Percentiles rank a stretch among this genome's conserved stretches.
Evolutionary conservation across 2,329 filamentous ascomycete species (phyloP).

Genomic region (Emericellopsis cladophorae): DNA sequence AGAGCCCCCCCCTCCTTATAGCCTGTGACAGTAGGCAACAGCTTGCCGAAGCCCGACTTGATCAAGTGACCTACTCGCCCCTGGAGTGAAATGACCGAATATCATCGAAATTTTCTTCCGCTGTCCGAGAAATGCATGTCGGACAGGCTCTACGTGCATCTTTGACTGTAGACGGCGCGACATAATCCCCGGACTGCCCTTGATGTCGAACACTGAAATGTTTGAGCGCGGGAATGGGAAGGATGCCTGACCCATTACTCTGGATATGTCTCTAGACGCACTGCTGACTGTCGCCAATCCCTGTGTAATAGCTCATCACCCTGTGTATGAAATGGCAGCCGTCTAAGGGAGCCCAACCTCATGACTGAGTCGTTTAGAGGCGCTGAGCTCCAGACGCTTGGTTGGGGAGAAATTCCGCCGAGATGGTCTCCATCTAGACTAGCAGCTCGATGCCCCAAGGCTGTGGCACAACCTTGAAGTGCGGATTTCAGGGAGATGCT

Average conservation of each 20-base stretch:
- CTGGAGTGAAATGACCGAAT: neutral
- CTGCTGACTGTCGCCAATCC: neutral
- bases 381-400: neutral
- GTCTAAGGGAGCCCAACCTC: neutral
- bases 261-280: constrained; percentile 6
- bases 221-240: neutral
- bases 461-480: constrained; percentile 9
- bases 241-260: constrained; percentile 3
- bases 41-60: constrained; percentile 12
- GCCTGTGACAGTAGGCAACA: no score
- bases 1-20: no score
- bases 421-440: constrained; percentile 10
- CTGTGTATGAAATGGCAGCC: neutral
- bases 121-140: constrained; percentile 9
- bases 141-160: constrained; percentile 11
- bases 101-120: neutral
- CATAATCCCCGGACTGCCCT: no score
- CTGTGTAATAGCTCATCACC: neutral
- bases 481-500: constrained; percentile 1
- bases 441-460: constrained; percentile 14
- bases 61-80: constrained; percentile 4
- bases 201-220: constrained; percentile 8
- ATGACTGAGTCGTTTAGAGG: neutral
- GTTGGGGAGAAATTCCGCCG: neutral
- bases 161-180: no score